Percentiles rank a stretch among this genome's conserved stretches.
Conservation (phyloP, 176 grass and related monocot genomes). For the Miscanthus lutarioriparius region DNA sequence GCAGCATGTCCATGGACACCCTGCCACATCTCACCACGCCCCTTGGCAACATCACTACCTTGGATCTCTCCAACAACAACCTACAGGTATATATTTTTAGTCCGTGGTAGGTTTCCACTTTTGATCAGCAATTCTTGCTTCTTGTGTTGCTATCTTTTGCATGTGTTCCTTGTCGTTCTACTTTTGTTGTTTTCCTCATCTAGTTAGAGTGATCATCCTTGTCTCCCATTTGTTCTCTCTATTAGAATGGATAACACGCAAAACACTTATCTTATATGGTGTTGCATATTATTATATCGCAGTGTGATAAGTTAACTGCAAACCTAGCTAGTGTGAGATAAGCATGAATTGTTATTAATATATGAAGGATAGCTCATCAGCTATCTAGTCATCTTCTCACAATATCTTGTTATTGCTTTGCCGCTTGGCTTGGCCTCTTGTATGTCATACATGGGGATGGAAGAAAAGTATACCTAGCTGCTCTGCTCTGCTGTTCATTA, state of each 20-base stretch:
- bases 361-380: not conserved
- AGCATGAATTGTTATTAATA: constrained; percentile 34
- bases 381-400: not conserved
- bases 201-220: not conserved
- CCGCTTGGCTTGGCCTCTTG: not conserved
- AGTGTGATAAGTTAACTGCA: constrained; percentile 40
- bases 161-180: not conserved
- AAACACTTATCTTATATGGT: constrained; percentile 30
- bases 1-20: constrained; percentile 67
- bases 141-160: not conserved
- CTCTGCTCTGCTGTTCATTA: not conserved
- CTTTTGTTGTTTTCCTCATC: not conserved
- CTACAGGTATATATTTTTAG: constrained; percentile 49
- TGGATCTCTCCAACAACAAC: constrained; percentile 97
- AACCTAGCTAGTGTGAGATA: not conserved
- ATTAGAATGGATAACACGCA: constrained; percentile 20
- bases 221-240: constrained; percentile 8
- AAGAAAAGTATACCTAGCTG: not conserved
- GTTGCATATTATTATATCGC: constrained; percentile 7
- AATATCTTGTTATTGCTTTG: constrained; percentile 7
- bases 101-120: not conserved
- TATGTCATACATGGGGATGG: not conserved
- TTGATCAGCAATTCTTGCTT: not conserved
- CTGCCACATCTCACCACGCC: constrained; percentile 71
- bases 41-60: constrained; percentile 65